A percentile compares a stretch with the other conserved stretches of the same genome.
phyloP scores from a whole-genome alignment of 148 eudicot genomes.

The Amaranthus hypochondriacus region DNA sequence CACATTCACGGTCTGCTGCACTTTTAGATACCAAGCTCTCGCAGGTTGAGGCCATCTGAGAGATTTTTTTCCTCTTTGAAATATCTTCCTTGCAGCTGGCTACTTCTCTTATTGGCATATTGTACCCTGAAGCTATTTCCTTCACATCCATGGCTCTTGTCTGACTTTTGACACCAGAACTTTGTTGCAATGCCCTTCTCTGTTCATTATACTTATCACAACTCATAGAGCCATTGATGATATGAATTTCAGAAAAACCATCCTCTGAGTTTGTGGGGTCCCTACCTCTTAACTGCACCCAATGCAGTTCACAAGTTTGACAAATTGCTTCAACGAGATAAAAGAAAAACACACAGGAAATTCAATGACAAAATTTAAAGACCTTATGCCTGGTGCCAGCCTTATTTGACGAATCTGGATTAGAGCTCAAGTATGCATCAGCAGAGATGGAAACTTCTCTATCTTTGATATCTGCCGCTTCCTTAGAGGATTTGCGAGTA shows the following conservation, averaged over 20 bases:
- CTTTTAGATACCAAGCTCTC: conserved; percentile 34
- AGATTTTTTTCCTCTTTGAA: conserved; percentile 24
- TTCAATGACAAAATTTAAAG: conserved; percentile 7
- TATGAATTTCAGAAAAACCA: conserved; percentile 27
- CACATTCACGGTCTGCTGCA: conserved; percentile 29
- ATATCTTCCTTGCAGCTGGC: conserved; percentile 29
- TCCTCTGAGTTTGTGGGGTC: conserved; percentile 31
- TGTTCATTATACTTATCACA: conserved; percentile 31
- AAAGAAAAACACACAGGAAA: conserved; percentile 3
- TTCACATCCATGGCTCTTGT: conserved; percentile 26
- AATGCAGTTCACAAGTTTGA: conserved; percentile 20
- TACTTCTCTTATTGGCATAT: conserved; percentile 15
- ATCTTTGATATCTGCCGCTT: conserved; percentile 32
- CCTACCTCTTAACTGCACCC: conserved; percentile 42
- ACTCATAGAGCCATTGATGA: conserved; percentile 20
- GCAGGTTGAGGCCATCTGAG: conserved; percentile 28
- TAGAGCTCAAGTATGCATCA: conserved; percentile 31
- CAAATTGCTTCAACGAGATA: conserved; percentile 9
- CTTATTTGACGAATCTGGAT: conserved; percentile 25
- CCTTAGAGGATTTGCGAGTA: conserved; percentile 41
- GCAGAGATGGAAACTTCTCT: conserved; percentile 22
- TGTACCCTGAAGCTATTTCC: conserved; percentile 23
- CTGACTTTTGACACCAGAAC: conserved; percentile 26
- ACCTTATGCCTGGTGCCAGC: conserved; percentile 46
- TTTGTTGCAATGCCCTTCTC: conserved; percentile 31